Evolutionary conservation across 176 grass and related monocot genomes (phyloP).

Genomic region (Phyllostachys edulis): DNA sequence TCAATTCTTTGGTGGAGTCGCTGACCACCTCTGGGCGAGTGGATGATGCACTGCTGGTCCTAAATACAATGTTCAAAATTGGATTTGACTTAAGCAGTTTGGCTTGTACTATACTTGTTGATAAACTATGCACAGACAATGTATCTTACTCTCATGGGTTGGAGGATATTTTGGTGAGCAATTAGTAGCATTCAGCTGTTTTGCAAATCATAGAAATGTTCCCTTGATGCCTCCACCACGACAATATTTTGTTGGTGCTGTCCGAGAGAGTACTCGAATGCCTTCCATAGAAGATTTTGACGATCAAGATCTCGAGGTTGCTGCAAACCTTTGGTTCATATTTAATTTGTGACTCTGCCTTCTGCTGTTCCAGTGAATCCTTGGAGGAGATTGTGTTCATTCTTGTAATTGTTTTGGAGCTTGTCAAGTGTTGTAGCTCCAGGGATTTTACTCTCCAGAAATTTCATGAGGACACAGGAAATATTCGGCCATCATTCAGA

Average conservation of each 20-base stretch:
- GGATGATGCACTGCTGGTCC: slow-evolving; percentile 67
- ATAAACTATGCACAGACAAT: slow-evolving; percentile 50
- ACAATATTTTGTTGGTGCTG: neutral
- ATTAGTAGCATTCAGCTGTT: slow-evolving; percentile 29
- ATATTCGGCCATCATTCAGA: neutral
- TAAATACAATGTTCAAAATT: slow-evolving; percentile 66
- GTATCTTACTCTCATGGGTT: slow-evolving; percentile 22
- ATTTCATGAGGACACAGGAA: neutral
- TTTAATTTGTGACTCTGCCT: neutral
- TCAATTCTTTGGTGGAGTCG: slow-evolving; percentile 46
- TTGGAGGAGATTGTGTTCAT: neutral
- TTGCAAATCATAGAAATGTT: neutral
- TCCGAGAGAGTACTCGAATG: neutral
- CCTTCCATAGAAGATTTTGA: slow-evolving; percentile 9
- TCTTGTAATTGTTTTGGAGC: neutral
- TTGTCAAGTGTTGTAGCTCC: neutral
- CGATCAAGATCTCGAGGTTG: neutral
- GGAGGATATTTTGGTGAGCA: slow-evolving; percentile 54
- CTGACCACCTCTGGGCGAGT: slow-evolving; percentile 39
- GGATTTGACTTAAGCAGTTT: slow-evolving; percentile 44
- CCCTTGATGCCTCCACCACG: slow-evolving; percentile 15
- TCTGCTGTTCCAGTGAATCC: neutral
- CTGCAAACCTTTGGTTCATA: slow-evolving; percentile 15
- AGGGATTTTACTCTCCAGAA: neutral
- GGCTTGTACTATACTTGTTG: slow-evolving; percentile 47